Base-by-base conservation (phyloP, 768 basidiomycete genomes). In the Lentinula raphanica region DNA sequence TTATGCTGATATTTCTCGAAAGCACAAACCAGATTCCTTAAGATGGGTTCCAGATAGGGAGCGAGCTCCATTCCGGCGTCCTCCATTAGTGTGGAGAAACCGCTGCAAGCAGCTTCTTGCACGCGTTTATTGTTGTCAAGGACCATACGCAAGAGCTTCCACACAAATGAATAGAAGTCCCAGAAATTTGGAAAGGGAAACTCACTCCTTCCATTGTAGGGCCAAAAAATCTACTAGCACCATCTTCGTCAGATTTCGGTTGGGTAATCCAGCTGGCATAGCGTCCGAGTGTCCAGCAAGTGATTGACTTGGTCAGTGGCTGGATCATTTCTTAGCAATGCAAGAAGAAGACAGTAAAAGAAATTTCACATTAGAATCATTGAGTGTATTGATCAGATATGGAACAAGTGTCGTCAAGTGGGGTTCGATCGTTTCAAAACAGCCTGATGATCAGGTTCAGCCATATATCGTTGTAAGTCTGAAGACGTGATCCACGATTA, bases 1-100 rank as follows among this genome's bases (percentile, higher is more conserved):
- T 98, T 98, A 73, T 97, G 95, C 69, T 99, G 97, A 72, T 99
- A 99, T 74, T 97, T 98, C 58, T 91, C 85, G 72, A 98, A 99
- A 1, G 97, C 97, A 62, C 92, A 86, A 36, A 98, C 95, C 54
- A 99, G 80, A 72, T 98, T 98, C 55, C 90, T 87, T 58, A 99
- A 77, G 54, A 99, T 92, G 3, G 95, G 95, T 65, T 96, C 94
- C 15, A 98, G 86, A 74, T 90, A 98, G 1, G 97, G 97, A 11
- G 86, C 88, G 51, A 99, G 84, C 64, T 91, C 89, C 2, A 80
- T 66, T 2, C 94, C 96, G 5, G 97, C 97, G 69, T 98, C 97
- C 71, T 99, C 97, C 71, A 98, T 97, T 11, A 98, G 82, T 13
- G 97, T 98, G 12, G 97, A 97, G 67, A 99, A 98, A 0, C 97